These are phyloP conservation scores for Pseudozyma hubeiensis DNA, from an alignment of 1,284 basidiomycete genomes.

Conservation along the genomic window DNA sequence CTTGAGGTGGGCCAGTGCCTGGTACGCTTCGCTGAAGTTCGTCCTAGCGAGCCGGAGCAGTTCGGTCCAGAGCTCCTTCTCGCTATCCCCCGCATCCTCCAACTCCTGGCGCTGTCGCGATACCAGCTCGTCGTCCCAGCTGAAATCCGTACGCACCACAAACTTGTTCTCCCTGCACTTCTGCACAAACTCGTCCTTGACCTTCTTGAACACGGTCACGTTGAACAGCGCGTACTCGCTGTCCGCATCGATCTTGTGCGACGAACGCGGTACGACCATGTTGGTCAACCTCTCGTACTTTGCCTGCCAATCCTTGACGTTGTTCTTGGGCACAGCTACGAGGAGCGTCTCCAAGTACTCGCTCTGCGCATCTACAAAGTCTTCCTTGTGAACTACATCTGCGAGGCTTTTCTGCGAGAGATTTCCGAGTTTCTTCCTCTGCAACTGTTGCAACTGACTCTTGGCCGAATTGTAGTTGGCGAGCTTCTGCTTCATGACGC, in stretches of 20 bases:
- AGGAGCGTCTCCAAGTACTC: constrained; percentile 94
- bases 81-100: constrained; percentile 81
- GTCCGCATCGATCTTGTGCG: constrained; percentile 80
- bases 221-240: constrained; percentile 89
- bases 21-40: constrained; percentile 97
- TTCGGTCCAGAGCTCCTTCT: constrained; percentile 99
- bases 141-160: constrained; percentile 87
- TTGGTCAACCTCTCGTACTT: constrained; percentile 88
- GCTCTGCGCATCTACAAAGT: constrained; percentile 81
- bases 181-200: constrained; percentile 91
- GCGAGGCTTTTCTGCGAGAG: constrained; percentile 87
- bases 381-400: constrained; percentile 84
- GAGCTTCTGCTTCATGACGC: constrained; percentile 77
- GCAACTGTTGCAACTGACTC: constrained; percentile 89
- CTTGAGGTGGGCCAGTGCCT: constrained; percentile 93
- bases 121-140: constrained; percentile 87
- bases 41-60: constrained; percentile 90
- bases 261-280: constrained; percentile 97
- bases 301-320: constrained; percentile 86
- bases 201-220: constrained; percentile 90
- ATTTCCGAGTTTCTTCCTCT: constrained; percentile 96
- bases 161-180: constrained; percentile 98
- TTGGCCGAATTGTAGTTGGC: constrained; percentile 94
- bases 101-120: constrained; percentile 85
- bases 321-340: constrained; percentile 90